Conservation (phyloP, 139 green algal genomes). For the Protoeuglena noctilucae region DNA sequence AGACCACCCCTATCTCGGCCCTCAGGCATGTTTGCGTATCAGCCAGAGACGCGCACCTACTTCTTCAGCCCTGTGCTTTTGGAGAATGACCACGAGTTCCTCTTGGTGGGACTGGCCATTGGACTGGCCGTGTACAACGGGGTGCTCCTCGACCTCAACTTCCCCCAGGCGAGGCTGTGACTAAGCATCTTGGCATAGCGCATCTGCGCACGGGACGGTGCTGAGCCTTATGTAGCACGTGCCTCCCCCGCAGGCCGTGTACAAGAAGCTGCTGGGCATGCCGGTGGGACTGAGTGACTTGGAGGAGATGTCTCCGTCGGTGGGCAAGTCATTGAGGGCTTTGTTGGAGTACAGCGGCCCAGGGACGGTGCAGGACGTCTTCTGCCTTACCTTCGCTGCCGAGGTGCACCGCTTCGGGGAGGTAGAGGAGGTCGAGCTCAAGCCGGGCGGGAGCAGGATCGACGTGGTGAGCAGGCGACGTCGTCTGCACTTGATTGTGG, state of each 20-base stretch:
- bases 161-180: too few species aligned
- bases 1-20: too few species aligned
- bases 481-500: too few species aligned
- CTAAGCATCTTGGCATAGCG: too few species aligned
- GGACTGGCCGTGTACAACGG: constrained; percentile 86
- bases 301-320: constrained; percentile 69
- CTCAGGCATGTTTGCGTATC: constrained; percentile 65
- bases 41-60: constrained; percentile 60
- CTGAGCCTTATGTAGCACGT: too few species aligned
- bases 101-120: constrained; percentile 72
- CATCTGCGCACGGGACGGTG: too few species aligned
- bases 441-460: too few species aligned
- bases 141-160: constrained; percentile 77
- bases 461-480: too few species aligned
- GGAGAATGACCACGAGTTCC: constrained; percentile 56
- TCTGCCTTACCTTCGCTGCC: constrained; percentile 66
- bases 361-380: constrained; percentile 47
- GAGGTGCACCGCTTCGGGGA: constrained; percentile 51
- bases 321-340: constrained; percentile 40
- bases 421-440: too few species aligned
- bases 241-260: constrained; percentile 53
- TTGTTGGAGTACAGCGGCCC: constrained; percentile 44
- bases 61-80: too few species aligned
- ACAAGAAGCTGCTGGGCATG: constrained; percentile 72
- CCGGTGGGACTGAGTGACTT: constrained; percentile 56